Conservation (phyloP, 2,329 filamentous ascomycete genomes). For the Sclerotinia glacialis region DNA sequence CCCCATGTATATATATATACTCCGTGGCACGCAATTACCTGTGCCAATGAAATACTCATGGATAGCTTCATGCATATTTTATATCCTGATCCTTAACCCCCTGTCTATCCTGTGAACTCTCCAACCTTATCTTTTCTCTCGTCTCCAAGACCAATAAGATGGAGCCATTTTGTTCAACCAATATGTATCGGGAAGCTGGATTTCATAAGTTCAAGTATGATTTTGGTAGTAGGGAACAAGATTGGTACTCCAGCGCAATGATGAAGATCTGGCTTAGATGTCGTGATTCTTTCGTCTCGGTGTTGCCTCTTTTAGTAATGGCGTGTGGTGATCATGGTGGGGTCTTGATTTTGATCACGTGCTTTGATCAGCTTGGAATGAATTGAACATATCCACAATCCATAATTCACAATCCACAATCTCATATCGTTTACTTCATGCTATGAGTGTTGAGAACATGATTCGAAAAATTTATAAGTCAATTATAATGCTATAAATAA, state of each 20-base stretch:
- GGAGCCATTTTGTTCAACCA: neutral
- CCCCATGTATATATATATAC: neutral
- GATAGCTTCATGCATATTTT: neutral
- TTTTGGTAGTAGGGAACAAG: neutral
- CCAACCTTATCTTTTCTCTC: neutral
- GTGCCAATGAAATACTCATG: neutral
- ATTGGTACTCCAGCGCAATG: constrained; percentile 24
- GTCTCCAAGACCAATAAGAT: neutral
- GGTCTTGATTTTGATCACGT: neutral
- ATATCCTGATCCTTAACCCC: constrained; percentile 4
- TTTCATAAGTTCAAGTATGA: neutral
- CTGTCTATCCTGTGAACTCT: neutral
- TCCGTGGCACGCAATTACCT: neutral
- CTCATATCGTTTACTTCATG: neutral
- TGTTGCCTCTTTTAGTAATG: constrained; percentile 3
- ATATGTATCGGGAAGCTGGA: neutral
- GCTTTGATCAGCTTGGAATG: neutral
- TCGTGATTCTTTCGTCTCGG: constrained; percentile 15
- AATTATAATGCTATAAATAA: constrained; percentile 13
- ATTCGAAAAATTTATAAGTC: constrained; percentile 1
- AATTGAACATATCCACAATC: neutral
- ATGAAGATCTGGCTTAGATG: constrained; percentile 20
- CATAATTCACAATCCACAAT: neutral
- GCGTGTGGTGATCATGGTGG: neutral
- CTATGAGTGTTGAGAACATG: no score